Evolutionary conservation across 345 rosid genomes (phyloP), one percentile per base, ranked within the genome.

Genomic region (Viola odorata): DNA sequence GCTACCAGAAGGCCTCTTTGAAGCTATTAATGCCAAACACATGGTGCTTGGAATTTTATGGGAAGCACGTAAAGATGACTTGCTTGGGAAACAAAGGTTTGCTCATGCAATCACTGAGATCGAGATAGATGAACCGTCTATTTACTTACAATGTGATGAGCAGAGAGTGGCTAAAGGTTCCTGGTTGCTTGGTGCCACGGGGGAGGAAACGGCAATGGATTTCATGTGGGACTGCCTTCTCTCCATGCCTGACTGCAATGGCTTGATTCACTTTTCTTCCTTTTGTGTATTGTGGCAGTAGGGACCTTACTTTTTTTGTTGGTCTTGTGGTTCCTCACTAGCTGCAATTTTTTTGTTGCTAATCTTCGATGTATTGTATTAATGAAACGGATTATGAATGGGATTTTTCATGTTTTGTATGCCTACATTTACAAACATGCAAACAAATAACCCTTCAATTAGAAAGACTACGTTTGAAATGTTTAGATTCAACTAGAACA

Each of bases 41-140:
- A 78, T 86, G 90, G 99, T 90, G 97, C 99, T 88, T 94, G 75
- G 99, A 94, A 67, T 90, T 94, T 83, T 94, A 94, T 12, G 97
- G 99, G 79, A 90, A 86, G 99, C 97, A 94, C 95, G 74, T 88
- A 60, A 84, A 85, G 73, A 94, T 94, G 99, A 90, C 86, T 76
- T 94, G 99, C 85, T 75, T 94, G 80, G 99, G 99, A 84, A 94
- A 94, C 91, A 84, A 66, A 73, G 92, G 91, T 71, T 80, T 90
- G 89, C 86, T 90, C 83, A 83, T 94, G 91, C 65, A 90, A 82
- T 86, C 95, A 41, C 75, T 94, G 79, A 78, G 97, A 69, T 86
- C 92, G 23, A 77, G 89, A 83, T 91, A 83, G 68, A 88, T 86
- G 97, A 88, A 94, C 74, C 81, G 96, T 44, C 76, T 94, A 62